These are phyloP conservation scores for Helianthus annuus DNA, from an alignment of 129 eudicot genomes.

Conservation along the genomic window HanXRQr2.0-SUNRISE NC_035440.2:22750967-22751466, in stretches of 20 bases:
- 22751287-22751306: constrained; percentile 28
- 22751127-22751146: constrained; percentile 28
- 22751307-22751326: constrained; percentile 38
- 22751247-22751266: constrained; percentile 26
- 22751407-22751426: constrained; percentile 34
- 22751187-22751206: constrained; percentile 27
- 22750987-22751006: constrained; percentile 36
- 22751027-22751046: constrained; percentile 25
- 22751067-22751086: constrained; percentile 28
- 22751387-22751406: constrained; percentile 27
- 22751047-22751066: constrained; percentile 17
- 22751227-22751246: constrained; percentile 35
- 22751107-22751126: constrained; percentile 35
- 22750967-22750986: constrained; percentile 40
- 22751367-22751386: constrained; percentile 28
- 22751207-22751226: constrained; percentile 22
- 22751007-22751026: constrained; percentile 30
- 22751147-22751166: constrained; percentile 42
- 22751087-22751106: constrained; percentile 29
- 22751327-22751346: constrained; percentile 27
- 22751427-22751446: constrained; percentile 31
- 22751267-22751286: constrained; percentile 27
- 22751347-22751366: constrained; percentile 28
- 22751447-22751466: constrained; percentile 30
- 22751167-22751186: constrained; percentile 34